Evolutionary conservation across 805 yeast species (phyloP).

Genomic region (Starmerella cellae): DNA sequence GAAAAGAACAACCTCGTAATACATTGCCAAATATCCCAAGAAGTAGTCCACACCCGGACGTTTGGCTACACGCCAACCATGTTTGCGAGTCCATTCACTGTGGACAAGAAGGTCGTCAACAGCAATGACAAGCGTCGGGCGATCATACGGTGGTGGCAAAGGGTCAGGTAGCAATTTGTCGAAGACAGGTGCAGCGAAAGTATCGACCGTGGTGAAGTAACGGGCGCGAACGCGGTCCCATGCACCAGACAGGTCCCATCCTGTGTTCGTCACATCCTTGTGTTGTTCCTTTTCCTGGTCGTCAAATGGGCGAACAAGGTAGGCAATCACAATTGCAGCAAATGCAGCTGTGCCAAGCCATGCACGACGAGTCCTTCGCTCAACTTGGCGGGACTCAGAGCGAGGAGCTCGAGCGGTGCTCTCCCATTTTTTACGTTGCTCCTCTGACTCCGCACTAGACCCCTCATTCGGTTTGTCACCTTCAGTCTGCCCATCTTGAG

Average conservation of each 20-base stretch:
- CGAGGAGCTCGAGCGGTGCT: constrained; percentile 36
- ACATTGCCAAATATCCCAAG: constrained; percentile 83
- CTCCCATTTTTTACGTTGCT: constrained; percentile 34
- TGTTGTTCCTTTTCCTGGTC: constrained; percentile 54
- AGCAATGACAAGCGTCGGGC: constrained; percentile 83
- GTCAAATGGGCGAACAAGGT: constrained; percentile 77
- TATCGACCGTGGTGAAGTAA: constrained; percentile 58
- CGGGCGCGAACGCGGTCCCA: constrained; percentile 60
- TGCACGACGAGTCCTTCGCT: constrained; percentile 69
- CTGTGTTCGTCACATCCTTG: constrained; percentile 50
- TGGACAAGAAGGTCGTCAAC: constrained; percentile 85
- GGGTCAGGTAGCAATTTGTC: constrained; percentile 91
- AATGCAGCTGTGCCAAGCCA: constrained; percentile 16
- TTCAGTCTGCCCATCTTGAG: too few relatives aligned
- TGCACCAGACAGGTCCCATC: constrained; percentile 43
- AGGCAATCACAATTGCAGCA: constrained; percentile 49
- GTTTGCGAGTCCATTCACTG: constrained; percentile 78
- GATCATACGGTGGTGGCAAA: constrained; percentile 76
- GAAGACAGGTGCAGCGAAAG: constrained; percentile 86
- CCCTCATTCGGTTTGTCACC: constrained; percentile 15
- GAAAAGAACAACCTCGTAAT: constrained; percentile 89
- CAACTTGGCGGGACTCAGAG: constrained; percentile 27
- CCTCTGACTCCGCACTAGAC: constrained; percentile 11
- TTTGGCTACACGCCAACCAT: constrained; percentile 97
- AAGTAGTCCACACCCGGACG: constrained; percentile 98